A percentile compares a stretch with the other conserved stretches of the same genome.
phyloP scores from a whole-genome alignment of 768 basidiomycete genomes.

The Suillus alpinus region DNA sequence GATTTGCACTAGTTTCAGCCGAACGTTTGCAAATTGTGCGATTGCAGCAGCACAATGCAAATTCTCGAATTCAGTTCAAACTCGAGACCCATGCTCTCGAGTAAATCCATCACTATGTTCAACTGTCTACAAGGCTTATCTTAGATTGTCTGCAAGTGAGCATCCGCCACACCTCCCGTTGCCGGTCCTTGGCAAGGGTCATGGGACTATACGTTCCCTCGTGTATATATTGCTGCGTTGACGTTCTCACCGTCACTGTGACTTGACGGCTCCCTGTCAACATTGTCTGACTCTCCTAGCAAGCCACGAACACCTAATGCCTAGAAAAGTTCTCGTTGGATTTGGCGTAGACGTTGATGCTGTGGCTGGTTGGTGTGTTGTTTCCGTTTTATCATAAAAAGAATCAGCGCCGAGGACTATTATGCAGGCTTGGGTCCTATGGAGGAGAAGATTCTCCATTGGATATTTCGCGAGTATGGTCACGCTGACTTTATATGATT shows the following conservation, averaged over 20 bases:
- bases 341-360: slow-evolving; percentile 78
- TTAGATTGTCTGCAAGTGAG: background rate
- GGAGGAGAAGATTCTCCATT: slow-evolving; percentile 71
- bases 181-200: background rate
- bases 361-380: slow-evolving; percentile 63
- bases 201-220: background rate
- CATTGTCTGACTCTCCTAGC: background rate
- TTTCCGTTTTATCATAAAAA: background rate
- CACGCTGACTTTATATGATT: background rate
- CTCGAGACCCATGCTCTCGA: background rate
- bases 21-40: background rate
- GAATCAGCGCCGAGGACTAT: background rate
- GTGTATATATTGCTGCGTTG: background rate
- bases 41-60: background rate
- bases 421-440: slow-evolving; percentile 62
- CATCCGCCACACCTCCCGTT: background rate
- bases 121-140: background rate
- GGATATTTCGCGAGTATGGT: slow-evolving; percentile 59
- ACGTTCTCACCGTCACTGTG: background rate
- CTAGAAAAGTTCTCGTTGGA: slow-evolving; percentile 53
- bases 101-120: background rate
- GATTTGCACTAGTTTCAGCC: background rate
- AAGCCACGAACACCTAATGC: slow-evolving; percentile 33
- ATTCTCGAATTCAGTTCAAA: background rate
- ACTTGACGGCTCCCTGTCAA: background rate